phyloP scores from a whole-genome alignment of 2,329 filamentous ascomycete species.

The Cladosporium sp. region DNA sequence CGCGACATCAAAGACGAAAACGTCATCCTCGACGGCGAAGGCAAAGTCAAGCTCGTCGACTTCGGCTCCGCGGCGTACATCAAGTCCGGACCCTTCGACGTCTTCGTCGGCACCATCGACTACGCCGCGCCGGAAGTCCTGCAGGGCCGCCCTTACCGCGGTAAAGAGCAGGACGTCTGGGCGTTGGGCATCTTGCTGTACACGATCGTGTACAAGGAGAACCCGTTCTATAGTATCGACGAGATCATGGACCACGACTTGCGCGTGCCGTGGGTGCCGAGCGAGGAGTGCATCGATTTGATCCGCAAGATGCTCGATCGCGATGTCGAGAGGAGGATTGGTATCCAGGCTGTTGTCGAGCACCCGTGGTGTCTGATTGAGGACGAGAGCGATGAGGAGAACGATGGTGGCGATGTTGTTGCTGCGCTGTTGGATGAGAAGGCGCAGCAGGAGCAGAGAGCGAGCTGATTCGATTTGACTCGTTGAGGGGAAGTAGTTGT shows the following conservation, averaged over 20 bases:
- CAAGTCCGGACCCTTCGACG: slow-evolving; percentile 96
- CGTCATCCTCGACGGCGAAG: slow-evolving; percentile 91
- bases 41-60: slow-evolving; percentile 94
- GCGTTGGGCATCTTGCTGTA: slow-evolving; percentile 95
- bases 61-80: slow-evolving; percentile 98
- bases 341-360: slow-evolving; percentile 83
- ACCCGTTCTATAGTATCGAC: slow-evolving; percentile 97
- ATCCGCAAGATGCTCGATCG: slow-evolving; percentile 91
- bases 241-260: slow-evolving; percentile 98
- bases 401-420: neutral
- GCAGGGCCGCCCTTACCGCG: slow-evolving; percentile 85
- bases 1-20: slow-evolving; percentile 99
- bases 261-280: slow-evolving; percentile 83
- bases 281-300: slow-evolving; percentile 89
- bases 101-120: slow-evolving; percentile 98
- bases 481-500: neutral
- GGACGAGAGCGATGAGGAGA: slow-evolving; percentile 30
- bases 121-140: slow-evolving; percentile 98
- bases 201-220: slow-evolving; percentile 99
- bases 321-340: slow-evolving; percentile 77
- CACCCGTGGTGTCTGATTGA: slow-evolving; percentile 73
- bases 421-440: neutral
- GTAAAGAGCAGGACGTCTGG: slow-evolving; percentile 98
- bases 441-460: neutral
- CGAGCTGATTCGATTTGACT: neutral